Conservation (phyloP, 495 filamentous ascomycete genomes). For the Neurospora sp. region DNA sequence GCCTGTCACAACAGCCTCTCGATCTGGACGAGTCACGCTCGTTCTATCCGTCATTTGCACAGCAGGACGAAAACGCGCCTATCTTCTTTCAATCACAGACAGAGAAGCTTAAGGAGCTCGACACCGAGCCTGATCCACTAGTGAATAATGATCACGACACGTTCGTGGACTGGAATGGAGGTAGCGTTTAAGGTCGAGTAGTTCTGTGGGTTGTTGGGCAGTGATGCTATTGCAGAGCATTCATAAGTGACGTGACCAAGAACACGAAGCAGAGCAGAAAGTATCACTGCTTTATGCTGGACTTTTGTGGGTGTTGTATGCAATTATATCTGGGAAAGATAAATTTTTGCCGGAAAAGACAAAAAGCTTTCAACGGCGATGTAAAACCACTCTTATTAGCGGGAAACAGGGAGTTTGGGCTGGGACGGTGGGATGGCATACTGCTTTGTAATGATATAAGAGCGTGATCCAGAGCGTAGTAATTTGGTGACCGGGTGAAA, state of each 20-base stretch:
- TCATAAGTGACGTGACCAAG: not conserved
- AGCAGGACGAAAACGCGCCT: not conserved
- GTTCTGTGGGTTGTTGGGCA: not conserved
- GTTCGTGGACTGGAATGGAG: not conserved
- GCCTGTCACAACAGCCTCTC: not conserved
- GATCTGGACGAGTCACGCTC: not conserved
- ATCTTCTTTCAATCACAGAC: not conserved
- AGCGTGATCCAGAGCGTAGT: not conserved
- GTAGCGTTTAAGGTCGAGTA: not conserved
- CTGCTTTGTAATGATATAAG: not conserved
- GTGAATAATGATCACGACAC: not conserved
- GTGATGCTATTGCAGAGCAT: not conserved
- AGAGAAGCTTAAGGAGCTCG: not conserved
- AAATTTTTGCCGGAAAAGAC: not conserved
- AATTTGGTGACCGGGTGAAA: not conserved
- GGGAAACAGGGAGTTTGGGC: not conserved
- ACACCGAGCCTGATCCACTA: not conserved
- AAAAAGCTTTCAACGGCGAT: not conserved
- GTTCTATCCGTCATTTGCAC: not conserved
- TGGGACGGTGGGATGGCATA: not conserved
- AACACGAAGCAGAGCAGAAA: not conserved
- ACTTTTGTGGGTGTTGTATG: not conserved
- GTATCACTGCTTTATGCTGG: not conserved
- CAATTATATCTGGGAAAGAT: not conserved
- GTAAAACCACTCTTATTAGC: not conserved